Evolutionary conservation across 805 yeast genomes (phyloP).

Genomic region (Helenozyma baotianmanensis): DNA sequence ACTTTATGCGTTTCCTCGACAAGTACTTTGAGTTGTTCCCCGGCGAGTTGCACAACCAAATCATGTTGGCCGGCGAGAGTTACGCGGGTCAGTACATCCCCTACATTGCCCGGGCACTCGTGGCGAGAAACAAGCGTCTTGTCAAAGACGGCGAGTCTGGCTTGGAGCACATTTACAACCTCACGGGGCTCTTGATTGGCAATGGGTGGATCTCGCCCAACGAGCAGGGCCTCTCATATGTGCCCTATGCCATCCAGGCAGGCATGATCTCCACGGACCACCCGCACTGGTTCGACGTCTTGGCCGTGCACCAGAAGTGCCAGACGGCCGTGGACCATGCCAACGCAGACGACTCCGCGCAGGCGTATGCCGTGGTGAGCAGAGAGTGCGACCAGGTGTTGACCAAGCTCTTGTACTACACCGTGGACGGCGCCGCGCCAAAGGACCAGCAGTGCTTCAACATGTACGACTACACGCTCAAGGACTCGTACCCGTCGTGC

Average conservation of each 20-base stretch:
- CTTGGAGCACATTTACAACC: constrained; percentile 26
- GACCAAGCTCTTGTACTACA: constrained; percentile 28
- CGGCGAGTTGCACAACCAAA: constrained; percentile 55
- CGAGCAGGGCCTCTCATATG: constrained; percentile 73
- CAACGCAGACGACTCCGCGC: constrained; percentile 18
- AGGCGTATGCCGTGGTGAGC: constrained; percentile 6
- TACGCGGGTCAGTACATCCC: constrained; percentile 98
- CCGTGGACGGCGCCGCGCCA: constrained; percentile 24
- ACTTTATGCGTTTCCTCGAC: constrained; percentile 61
- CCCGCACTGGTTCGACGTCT: constrained; percentile 36
- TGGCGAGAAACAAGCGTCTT: constrained; percentile 37
- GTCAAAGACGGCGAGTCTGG: constrained; percentile 7
- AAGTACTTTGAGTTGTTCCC: constrained; percentile 72
- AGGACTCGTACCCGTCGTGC: constrained; percentile 77
- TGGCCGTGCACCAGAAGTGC: constrained; percentile 53
- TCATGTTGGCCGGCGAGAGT: constrained; percentile 89
- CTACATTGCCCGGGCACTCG: constrained; percentile 64
- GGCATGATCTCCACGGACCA: constrained; percentile 47
- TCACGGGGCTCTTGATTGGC: constrained; percentile 74
- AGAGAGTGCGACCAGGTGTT: constrained; percentile 46
- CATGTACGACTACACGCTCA: constrained; percentile 73
- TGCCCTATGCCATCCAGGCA: constrained; percentile 62
- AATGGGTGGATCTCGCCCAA: constrained; percentile 95
- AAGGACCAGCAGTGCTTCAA: constrained; percentile 60
- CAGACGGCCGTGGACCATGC: constrained; percentile 43